These are phyloP conservation scores for Boletus subcaerulescens DNA, from an alignment of 768 basidiomycete genomes.

Conservation along the genomic window DNA sequence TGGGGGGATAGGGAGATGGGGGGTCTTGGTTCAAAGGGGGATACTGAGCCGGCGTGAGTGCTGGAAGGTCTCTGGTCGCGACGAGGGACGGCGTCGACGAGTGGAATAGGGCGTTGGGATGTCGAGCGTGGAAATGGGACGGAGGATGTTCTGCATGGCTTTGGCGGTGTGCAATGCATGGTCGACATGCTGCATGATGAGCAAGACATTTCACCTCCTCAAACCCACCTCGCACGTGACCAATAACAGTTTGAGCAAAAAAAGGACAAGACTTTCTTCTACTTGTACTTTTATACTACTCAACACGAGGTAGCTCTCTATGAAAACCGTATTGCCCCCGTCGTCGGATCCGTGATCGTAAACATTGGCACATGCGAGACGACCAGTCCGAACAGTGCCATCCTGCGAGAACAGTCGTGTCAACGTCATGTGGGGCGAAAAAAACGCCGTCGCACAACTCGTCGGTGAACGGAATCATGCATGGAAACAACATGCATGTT, in stretches of 20 bases:
- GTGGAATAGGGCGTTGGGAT: too few species aligned
- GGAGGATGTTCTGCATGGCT: slow-evolving; percentile 1
- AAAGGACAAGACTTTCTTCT: too few species aligned
- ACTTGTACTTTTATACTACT: slow-evolving; percentile 8
- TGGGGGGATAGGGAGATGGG: neutral
- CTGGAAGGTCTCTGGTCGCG: slow-evolving; percentile 1
- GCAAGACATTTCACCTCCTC: neutral
- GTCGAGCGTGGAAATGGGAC: slow-evolving; percentile 19
- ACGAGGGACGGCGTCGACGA: too few species aligned
- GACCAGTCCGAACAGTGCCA: slow-evolving; percentile 32
- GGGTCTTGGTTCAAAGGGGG: slow-evolving; percentile 22
- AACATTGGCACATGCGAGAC: slow-evolving; percentile 32
- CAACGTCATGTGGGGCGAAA: slow-evolving; percentile 16
- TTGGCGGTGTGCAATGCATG: slow-evolving; percentile 26
- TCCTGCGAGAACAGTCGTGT: slow-evolving; percentile 32
- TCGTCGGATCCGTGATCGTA: slow-evolving; percentile 31
- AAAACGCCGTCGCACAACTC: slow-evolving; percentile 8
- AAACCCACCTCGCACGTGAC: slow-evolving; percentile 27
- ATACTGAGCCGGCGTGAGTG: slow-evolving; percentile 10
- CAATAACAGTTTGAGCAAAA: slow-evolving; percentile 5
- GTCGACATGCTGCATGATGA: slow-evolving; percentile 29
- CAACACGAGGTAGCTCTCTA: slow-evolving; percentile 22
- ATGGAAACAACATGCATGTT: slow-evolving; percentile 10
- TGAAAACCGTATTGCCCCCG: slow-evolving; percentile 32
- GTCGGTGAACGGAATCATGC: slow-evolving; percentile 23